A percentile compares a stretch with the other conserved stretches of the same genome.
Evolutionary conservation across 352 stramenopile genomes (phyloP).

Genomic region (Globisporangium heterothallicum): DNA sequence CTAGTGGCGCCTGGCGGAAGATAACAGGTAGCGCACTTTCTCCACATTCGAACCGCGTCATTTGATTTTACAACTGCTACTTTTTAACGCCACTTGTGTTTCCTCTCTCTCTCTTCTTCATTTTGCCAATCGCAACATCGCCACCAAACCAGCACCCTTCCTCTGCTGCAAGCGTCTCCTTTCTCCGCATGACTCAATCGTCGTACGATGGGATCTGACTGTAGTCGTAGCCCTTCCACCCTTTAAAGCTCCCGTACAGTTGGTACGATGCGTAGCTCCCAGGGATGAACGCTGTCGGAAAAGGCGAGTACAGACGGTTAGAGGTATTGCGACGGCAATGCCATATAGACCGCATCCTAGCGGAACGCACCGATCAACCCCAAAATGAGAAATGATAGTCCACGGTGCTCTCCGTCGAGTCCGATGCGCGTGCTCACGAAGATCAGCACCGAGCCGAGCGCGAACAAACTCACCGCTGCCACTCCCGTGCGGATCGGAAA

Average conservation of each 20-base stretch:
- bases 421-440: slow-evolving; percentile 73
- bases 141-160: no score
- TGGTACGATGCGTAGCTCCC: slow-evolving; percentile 75
- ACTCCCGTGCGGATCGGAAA: slow-evolving; percentile 77
- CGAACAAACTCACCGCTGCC: slow-evolving; percentile 64
- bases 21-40: no score
- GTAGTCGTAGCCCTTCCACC: slow-evolving; percentile 83
- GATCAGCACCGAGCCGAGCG: slow-evolving; percentile 65
- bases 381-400: slow-evolving; percentile 73
- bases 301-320: background rate
- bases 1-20: no score
- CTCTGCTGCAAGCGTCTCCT: no score
- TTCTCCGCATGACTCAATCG: no score
- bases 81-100: background rate
- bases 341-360: no score
- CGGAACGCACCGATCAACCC: slow-evolving; percentile 72
- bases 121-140: no score
- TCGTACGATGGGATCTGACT: slow-evolving; percentile 82
- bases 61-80: background rate
- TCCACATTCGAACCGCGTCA: no score
- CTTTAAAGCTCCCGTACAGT: slow-evolving; percentile 78
- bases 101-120: background rate
- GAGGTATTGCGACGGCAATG: background rate
- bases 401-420: slow-evolving; percentile 64
- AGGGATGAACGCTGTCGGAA: slow-evolving; percentile 68